Base-by-base conservation (phyloP, 495 filamentous ascomycete species). In the Evansstolkia leycettana region DNA sequence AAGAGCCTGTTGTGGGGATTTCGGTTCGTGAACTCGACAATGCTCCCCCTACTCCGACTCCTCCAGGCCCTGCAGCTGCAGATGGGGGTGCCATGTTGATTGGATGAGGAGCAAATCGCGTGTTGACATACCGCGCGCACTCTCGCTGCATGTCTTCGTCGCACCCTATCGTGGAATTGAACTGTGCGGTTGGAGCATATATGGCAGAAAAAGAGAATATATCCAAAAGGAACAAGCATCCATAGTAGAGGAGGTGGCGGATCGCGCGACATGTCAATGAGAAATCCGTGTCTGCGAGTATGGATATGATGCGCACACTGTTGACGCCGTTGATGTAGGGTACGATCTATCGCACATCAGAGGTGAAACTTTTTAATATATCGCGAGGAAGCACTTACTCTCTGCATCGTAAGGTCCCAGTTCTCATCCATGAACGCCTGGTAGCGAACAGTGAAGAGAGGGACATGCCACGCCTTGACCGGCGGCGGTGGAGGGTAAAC, bases 161-260 rank as follows among this genome's bases (percentile, higher is more conserved):
- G 44, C 76, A 73, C 12, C 67, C 67, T 24, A 95, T 70, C 19
- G 92, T 82, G 19, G 70, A 65, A 42, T 74, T 70, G 39, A 96
- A 78, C 28, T 80, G 78, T 0, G 72, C 61, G 1, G 92, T 90
- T 2, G 77, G 78, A 0, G 87, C 86, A 49, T 96, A 98, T 40
- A 90, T 86, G 35, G 82, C 82, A 17, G 74, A 69, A 57, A 96
- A 96, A 47, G 85, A 82, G 63, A 96, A 96, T 48, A 94, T 77
- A 54, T 96, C 90, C 7, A 95, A 73, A 28, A 95, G 69, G 23
- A 90, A 66, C 19, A 88, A 64, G 48, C 83, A 90, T 50, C 82
- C 79, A 52, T 95, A 95, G 67, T 89, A 92, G 17, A 94, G 66
- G 3, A 98, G 68, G 44, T 95, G 87, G 37, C 82, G 70, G 34